These are phyloP conservation scores for Cladosporium sp. DNA, from an alignment of 2,329 filamentous ascomycete species.

Conservation along the genomic window DNA sequence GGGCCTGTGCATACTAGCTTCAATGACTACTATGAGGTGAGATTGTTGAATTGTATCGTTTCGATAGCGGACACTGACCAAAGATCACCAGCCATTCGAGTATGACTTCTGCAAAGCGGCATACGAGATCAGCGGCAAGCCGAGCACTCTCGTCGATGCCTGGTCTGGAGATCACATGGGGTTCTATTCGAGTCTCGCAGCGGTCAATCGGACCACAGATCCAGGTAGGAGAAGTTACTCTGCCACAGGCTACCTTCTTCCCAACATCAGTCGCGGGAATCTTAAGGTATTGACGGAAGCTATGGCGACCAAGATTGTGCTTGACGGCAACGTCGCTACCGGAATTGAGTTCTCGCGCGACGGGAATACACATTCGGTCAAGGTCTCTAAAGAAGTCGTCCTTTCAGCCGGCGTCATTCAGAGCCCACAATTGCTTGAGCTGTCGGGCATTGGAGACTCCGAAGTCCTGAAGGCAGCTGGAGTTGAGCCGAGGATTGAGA, in stretches of 20 bases:
- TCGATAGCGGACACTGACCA: not conserved
- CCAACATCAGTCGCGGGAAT: conserved; percentile 27
- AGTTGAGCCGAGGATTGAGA: conserved; percentile 44
- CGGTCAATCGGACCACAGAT: conserved; percentile 29
- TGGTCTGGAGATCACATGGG: conserved; percentile 32
- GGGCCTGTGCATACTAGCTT: conserved; percentile 29
- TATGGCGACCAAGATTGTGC: conserved; percentile 23
- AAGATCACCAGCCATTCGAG: conserved; percentile 28
- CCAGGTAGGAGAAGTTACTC: conserved; percentile 30
- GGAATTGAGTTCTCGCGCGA: conserved; percentile 39
- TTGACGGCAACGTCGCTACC: conserved; percentile 26
- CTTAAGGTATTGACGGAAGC: conserved; percentile 31
- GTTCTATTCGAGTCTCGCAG: conserved; percentile 30
- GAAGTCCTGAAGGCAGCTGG: conserved; percentile 45
- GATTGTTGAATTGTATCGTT: not conserved
- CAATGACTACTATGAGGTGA: conserved; percentile 31
- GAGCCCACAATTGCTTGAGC: conserved; percentile 57
- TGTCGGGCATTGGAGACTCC: conserved; percentile 56
- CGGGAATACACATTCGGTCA: conserved; percentile 18
- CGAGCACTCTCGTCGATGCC: conserved; percentile 29
- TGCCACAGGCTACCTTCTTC: conserved; percentile 30
- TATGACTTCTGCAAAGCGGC: conserved; percentile 34
- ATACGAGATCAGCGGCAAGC: conserved; percentile 29
- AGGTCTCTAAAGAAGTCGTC: conserved; percentile 31
- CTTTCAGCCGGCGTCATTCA: conserved; percentile 55